Base-by-base conservation (phyloP, 768 basidiomycete species). In the Leccinum truebloodii region DNA sequence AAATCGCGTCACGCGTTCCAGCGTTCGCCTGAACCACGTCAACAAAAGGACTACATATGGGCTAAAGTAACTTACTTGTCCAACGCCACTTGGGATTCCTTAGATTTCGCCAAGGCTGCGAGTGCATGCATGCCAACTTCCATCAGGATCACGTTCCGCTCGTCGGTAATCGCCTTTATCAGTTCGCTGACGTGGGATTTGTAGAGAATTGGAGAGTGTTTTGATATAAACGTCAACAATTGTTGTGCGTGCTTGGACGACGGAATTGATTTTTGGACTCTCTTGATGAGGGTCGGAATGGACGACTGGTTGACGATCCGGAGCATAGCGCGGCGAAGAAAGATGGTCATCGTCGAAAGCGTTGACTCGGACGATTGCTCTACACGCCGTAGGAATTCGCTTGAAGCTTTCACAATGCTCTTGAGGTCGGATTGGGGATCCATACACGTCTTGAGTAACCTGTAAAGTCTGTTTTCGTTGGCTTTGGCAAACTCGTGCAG, bases 381-480 rank as follows among this genome's bases (percentile, higher is more conserved):
- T 14, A 94, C 67, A 32, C 93, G 85, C 26, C 86, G 84, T 18
- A 86, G 69, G 69, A 95, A 89, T 68, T 99, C 97, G 68, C 79
- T 83, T 88, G 83, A 83, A 7, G 92, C 80, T 74, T 95, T 98
- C 59, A 89, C 79, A 9, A 95, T 78, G 6, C 80, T 80, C 73
- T 90, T 93, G 26, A 98, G 74, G 69, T 95, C 92, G 0, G 90
- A 87, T 67, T 94, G 89, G 0, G 89, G 79, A 71, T 97, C 94
- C 78, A 92, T 81, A 64, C 91, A 88, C 0, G 83, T 88, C 72
- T 86, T 89, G 44, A 95, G 78, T 12, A 95, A 78, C 73, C 89
- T 94, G 79, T 94, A 98, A 8, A 95, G 78, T 41, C 94, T 82
- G 24, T 81, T 81, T 70, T 96, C 94, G 71, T 98, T 98, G 48